phyloP scores from a whole-genome alignment of 2,329 filamentous ascomycete species.

The Aspergillus jensenii region DNA sequence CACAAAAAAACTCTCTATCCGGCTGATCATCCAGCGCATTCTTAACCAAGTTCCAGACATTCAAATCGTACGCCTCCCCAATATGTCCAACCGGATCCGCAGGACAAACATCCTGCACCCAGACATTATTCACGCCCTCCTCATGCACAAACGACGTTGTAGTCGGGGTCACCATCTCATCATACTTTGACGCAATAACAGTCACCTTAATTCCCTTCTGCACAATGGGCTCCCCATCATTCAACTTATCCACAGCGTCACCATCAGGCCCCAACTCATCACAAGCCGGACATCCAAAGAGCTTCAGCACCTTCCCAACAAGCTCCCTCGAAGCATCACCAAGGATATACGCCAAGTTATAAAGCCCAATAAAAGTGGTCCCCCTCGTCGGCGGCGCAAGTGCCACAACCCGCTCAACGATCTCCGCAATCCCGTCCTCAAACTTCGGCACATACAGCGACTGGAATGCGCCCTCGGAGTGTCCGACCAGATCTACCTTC shows the following conservation, averaged over 20 bases:
- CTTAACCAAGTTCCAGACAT: conserved; percentile 41
- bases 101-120: conserved; percentile 33
- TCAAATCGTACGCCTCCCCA: conserved; percentile 39
- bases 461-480: conserved; percentile 47
- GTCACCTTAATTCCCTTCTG: conserved; percentile 35
- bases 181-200: conserved; percentile 32
- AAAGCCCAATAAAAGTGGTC: conserved; percentile 31
- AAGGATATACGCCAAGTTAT: conserved; percentile 28
- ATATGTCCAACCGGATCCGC: conserved; percentile 38
- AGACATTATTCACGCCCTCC: conserved; percentile 32
- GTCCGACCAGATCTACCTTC: conserved; percentile 45
- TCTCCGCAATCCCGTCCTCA: conserved; percentile 25
- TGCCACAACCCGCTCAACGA: conserved; percentile 34
- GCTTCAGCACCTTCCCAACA: conserved; percentile 25
- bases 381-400: conserved; percentile 40
- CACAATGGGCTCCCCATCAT: conserved; percentile 35
- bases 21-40: conserved; percentile 35
- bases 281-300: conserved; percentile 35
- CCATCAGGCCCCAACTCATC: conserved; percentile 32
- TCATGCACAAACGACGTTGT: conserved; percentile 33
- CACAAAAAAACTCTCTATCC: conserved; percentile 27
- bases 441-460: conserved; percentile 43
- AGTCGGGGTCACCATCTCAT: conserved; percentile 38
- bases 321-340: conserved; percentile 26
- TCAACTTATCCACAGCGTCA: conserved; percentile 28